phyloP scores from a whole-genome alignment of 805 yeast genomes.

The Danielozyma ontarioensis region DNA sequence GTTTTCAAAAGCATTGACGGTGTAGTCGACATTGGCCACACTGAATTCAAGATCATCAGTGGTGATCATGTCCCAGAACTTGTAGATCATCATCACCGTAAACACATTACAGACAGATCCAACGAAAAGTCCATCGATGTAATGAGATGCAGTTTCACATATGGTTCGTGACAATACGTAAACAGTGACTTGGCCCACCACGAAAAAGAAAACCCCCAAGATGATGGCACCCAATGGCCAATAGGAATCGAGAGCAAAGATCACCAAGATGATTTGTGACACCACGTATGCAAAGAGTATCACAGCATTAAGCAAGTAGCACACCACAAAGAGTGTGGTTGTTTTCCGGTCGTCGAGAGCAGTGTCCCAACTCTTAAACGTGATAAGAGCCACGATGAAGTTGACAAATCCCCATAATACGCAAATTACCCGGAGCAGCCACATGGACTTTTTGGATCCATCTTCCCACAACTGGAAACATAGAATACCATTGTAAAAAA shows the following conservation, averaged over 20 bases:
- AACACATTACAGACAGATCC: slow-evolving; percentile 77
- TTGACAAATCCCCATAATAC: slow-evolving; percentile 55
- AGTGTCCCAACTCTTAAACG: slow-evolving; percentile 63
- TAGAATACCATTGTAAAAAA: slow-evolving; percentile 69
- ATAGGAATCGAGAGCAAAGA: slow-evolving; percentile 61
- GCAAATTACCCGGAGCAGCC: slow-evolving; percentile 49
- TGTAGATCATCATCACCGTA: slow-evolving; percentile 90
- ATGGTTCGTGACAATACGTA: slow-evolving; percentile 64
- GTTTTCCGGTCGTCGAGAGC: slow-evolving; percentile 49
- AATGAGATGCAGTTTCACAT: slow-evolving; percentile 73
- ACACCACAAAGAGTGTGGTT: slow-evolving; percentile 61
- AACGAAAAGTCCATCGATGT: slow-evolving; percentile 85
- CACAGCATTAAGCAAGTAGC: slow-evolving; percentile 67
- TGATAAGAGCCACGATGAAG: slow-evolving; percentile 63
- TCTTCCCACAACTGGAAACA: slow-evolving; percentile 95
- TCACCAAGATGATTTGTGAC: slow-evolving; percentile 64
- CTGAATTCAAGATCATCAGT: slow-evolving; percentile 91
- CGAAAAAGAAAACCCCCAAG: slow-evolving; percentile 68
- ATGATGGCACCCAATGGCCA: slow-evolving; percentile 90
- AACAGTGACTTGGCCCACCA: slow-evolving; percentile 70
- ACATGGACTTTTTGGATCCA: slow-evolving; percentile 67
- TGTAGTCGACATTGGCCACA: slow-evolving; percentile 46
- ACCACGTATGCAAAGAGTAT: slow-evolving; percentile 57
- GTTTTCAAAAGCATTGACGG: slow-evolving; percentile 26
- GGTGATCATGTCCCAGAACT: slow-evolving; percentile 95